Base-by-base conservation (phyloP, 768 basidiomycete genomes). In the Panaeolus papilionaceus region DNA sequence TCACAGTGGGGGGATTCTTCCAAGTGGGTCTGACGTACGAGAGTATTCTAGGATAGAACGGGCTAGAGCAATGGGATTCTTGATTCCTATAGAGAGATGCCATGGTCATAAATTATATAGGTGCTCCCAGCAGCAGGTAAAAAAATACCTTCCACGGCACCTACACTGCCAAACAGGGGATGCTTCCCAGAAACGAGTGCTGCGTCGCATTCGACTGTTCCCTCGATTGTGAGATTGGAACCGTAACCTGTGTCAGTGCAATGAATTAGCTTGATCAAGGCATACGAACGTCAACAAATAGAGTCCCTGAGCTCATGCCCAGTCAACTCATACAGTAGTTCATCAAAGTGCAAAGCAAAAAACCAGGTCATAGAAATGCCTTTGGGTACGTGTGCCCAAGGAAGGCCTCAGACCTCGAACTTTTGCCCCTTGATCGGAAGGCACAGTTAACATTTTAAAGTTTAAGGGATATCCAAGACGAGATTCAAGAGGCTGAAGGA, bases 131-230 rank as follows among this genome's bases (percentile, higher is more conserved):
- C 18, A 20, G 40, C 0, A 18, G 58, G 8, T 18, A 38, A 39
- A 40, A 14, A 14, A 58, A 42, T 71, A 89, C 92, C 91, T 75
- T 89, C 82, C 37, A 92, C 82, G 3, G 93, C 93, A 51, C 91
- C 94, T 18, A 90, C 85, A 70, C 89, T 88, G 33, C 92, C 93
- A 74, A 92, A 95, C 51, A 38, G 58, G 2, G 44, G 49, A 6
- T 63, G 62, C 42, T 33, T 51, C 2, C 76, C 77, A 26, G 85
- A 85, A 88, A 93, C 92, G 66, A 94, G 80, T 12, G 91, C 84
- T 8, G 93, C 93, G 71, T 95, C 93, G 71, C 93, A 94, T 78
- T 95, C 93, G 18, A 94, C 92, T 2, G 79, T 80, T 14, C 94
- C 92, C n/a, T 86, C 81, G 3, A 89, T 69, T 0, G 92, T 93